phyloP scores from a whole-genome alignment of 2,329 filamentous ascomycete genomes.

The Rugonectria rugulosa region DNA sequence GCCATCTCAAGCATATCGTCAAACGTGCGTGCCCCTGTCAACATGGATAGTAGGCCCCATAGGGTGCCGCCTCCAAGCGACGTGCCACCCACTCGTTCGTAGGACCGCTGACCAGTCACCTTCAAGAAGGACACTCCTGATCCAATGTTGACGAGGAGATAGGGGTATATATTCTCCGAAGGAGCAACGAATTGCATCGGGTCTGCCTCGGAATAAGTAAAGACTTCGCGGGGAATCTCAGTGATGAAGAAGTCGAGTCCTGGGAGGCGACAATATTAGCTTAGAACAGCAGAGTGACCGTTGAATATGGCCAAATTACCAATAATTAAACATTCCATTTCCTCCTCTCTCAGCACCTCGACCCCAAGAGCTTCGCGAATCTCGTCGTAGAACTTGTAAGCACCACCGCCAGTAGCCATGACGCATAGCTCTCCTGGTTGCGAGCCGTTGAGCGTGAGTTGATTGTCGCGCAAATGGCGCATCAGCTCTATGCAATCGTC shows the following conservation, averaged over 20 bases:
- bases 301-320: slow-evolving; percentile 56
- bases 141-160: slow-evolving; percentile 97
- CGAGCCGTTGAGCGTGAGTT: slow-evolving; percentile 77
- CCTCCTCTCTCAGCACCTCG: slow-evolving; percentile 90
- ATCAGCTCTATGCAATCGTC: slow-evolving; percentile 95
- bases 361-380: slow-evolving; percentile 85
- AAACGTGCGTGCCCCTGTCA: slow-evolving; percentile 94
- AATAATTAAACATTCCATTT: slow-evolving; percentile 98
- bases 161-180: slow-evolving; percentile 86
- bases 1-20: slow-evolving; percentile 97
- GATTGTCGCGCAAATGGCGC: slow-evolving; percentile 82
- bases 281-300: neutral
- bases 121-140: slow-evolving; percentile 98
- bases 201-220: slow-evolving; percentile 90
- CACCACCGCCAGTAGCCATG: slow-evolving; percentile 95
- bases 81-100: slow-evolving; percentile 91
- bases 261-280: slow-evolving; percentile 43
- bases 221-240: slow-evolving; percentile 95
- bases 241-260: slow-evolving; percentile 99
- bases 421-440: slow-evolving; percentile 79
- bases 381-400: slow-evolving; percentile 95
- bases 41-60: slow-evolving; percentile 89
- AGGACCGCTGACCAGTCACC: slow-evolving; percentile 87
- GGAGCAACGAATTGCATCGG: slow-evolving; percentile 89
- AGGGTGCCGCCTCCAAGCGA: slow-evolving; percentile 96